Base-by-base conservation (phyloP, 129 eudicot species). In the Smallanthus sonchifolius region DNA sequence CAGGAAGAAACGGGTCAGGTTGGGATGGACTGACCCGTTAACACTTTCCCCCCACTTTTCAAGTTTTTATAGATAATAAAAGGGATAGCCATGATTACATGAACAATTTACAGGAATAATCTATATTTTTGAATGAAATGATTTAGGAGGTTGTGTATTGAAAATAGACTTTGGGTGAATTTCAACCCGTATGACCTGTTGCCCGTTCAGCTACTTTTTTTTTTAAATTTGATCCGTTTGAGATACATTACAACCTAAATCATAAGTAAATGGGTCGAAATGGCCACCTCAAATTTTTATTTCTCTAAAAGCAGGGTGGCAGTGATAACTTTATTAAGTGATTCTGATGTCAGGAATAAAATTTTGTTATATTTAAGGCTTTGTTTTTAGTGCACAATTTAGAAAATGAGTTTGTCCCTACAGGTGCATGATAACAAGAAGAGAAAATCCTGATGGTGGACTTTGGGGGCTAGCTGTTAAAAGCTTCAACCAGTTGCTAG, bases 341-440 rank as follows among this genome's bases (percentile, higher is more conserved):
- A 56, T 37, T 71, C 61, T 19, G 4, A 24, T 28, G 15, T 2
- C 37, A 56, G 24, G 8, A 56, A 56, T 56, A 56, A 56, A 9
- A 3, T 9, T 1, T 56, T 10, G 15, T 7, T 24, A 57, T 57
- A 9, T 9, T 57, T 57, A 30, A 57, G 37, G 16, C 4, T 6
- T 35, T 24, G 30, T 64, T 38, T 64, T 37, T 14, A 11, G 38
- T 60, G 32, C 4, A 37, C 3, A 40, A 15, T 72, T 72, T 14
- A 61, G 34, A n/a, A 36, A n/a, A 55, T 20, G 34, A 48, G 39
- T 52, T 72, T 75, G 44, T 6, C 73, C 56, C 59, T 88, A 28
- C 83, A 95, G 99, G 83, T 95, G 97, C 83, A 95, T 91, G 99
- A 91, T 86, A 77, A 95, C 94, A 77, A 88, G 99, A 89, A 87